Base-by-base conservation (phyloP, 176 grass and related monocot species). In the Zea mays region DNA sequence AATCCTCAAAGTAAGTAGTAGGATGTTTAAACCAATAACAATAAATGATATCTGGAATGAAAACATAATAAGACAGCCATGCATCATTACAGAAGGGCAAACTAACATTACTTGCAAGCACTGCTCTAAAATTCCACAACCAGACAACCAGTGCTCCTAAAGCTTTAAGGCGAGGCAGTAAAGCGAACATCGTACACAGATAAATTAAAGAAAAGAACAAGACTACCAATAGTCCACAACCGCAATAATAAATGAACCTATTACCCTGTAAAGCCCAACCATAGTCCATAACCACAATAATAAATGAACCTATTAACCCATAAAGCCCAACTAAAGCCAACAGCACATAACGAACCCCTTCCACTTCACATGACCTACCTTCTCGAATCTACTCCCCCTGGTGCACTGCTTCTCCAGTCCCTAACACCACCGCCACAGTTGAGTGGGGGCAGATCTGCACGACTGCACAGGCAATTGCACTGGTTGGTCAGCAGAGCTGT, bases 31-130 rank as follows among this genome's bases (percentile, higher is more conserved):
- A 75, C 27, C 33, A 75, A 52, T 83, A 20, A 63, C 9, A 65
- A 43, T 47, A 13, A 65, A 49, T 1, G 44, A 75, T 45, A 82
- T 71, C 71, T 56, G 0, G 63, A 81, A 76, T 81, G 19, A 73
- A 79, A 57, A 62, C 4, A 38, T 7, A 70, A 5, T 5, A 75
- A 62, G 44, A 57, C 50, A 62, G 35, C 9, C 12, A 47, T 55
- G 7, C 5, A 21, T 60, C 49, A 51, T 47, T n/a, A 73, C 16
- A 45, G 5, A 81, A 74, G 14, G 74, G 41, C 51, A 83, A 50
- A 52, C n/a, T 67, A 27, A 49, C 38, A 37, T 61, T 67, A 33
- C 41, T 51, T 39, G 20, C 69, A 66, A 73, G 50, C 40, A 67
- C 52, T 69, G 42, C 5, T 74, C 10, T 78, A 47, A 65, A 21